phyloP scores from a whole-genome alignment of 2,329 filamentous ascomycete species.

The Claviceps arundinis region DNA sequence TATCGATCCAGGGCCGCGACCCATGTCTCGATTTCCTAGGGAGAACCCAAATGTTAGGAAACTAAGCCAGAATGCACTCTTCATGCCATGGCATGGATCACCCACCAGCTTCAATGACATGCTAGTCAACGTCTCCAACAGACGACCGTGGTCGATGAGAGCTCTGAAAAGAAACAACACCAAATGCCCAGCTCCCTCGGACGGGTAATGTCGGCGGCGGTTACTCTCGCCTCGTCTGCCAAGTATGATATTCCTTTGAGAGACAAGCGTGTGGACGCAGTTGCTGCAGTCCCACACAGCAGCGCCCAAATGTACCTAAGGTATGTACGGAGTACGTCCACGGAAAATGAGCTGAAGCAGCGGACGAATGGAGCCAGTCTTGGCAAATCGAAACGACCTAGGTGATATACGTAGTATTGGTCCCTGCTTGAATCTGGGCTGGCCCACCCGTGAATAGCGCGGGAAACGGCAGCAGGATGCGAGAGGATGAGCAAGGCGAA shows the following conservation, averaged over 20 bases:
- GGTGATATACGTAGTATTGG: neutral
- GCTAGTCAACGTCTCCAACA: neutral
- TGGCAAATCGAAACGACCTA: neutral
- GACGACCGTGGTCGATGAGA: neutral
- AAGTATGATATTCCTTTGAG: neutral
- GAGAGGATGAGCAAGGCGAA: neutral
- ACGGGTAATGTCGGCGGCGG: neutral
- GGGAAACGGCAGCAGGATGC: neutral
- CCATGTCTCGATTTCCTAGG: constrained; percentile 96
- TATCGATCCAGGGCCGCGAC: constrained; percentile 81
- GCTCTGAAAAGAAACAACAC: neutral
- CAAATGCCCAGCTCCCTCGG: neutral
- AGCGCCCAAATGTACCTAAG: neutral
- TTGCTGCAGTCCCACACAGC: neutral
- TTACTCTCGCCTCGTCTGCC: neutral
- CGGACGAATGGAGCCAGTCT: neutral
- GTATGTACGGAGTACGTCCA: neutral
- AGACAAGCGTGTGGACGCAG: neutral
- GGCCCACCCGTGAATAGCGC: neutral
- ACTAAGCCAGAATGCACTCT: neutral
- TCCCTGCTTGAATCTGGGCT: neutral
- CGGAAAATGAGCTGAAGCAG: neutral
- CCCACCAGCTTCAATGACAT: constrained; percentile 51
- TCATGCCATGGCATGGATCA: neutral
- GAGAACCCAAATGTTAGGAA: neutral